A percentile compares a stretch with the other conserved stretches of the same genome.
Evolutionary conservation across 1,284 basidiomycete species (phyloP).

Genomic region (Cryptococcus sp.): DNA sequence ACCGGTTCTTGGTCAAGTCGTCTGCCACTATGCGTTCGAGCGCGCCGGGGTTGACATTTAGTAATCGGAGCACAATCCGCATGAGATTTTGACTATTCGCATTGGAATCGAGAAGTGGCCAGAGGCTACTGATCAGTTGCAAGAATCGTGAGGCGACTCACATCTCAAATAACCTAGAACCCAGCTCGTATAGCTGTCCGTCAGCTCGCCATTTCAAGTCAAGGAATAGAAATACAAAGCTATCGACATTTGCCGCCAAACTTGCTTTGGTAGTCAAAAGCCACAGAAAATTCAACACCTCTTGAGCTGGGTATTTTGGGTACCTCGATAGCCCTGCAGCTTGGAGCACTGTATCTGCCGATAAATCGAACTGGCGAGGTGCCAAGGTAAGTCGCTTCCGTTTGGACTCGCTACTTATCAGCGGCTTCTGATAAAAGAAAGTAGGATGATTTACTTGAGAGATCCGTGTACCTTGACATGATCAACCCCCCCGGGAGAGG

Average conservation of each 20-base stretch:
- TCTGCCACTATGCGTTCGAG: constrained; percentile 21
- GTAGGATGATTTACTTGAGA: no score
- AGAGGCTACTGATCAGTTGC: neutral
- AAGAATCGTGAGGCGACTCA: constrained; percentile 4
- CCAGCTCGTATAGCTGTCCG: constrained; percentile 15
- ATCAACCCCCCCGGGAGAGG: neutral
- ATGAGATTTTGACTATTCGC: neutral
- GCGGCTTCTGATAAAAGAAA: neutral
- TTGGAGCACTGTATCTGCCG: neutral
- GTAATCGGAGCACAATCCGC: neutral
- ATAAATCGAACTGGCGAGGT: neutral
- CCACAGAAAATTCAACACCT: constrained; percentile 37
- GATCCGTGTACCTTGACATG: no score
- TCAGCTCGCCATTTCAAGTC: neutral
- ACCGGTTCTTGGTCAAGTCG: constrained; percentile 2
- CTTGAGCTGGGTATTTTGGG: neutral
- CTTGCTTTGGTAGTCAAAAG: constrained; percentile 27
- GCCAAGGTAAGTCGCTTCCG: neutral
- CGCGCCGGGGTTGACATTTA: constrained; percentile 6
- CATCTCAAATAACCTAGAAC: constrained; percentile 11
- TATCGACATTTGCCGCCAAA: constrained; percentile 23
- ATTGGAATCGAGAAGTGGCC: neutral
- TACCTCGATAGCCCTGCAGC: neutral
- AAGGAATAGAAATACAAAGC: constrained; percentile 22
- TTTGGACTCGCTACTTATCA: neutral